Base-by-base conservation (phyloP, 164 flowering plant genomes). In the Kalanchoe fedtschenkoi region DNA sequence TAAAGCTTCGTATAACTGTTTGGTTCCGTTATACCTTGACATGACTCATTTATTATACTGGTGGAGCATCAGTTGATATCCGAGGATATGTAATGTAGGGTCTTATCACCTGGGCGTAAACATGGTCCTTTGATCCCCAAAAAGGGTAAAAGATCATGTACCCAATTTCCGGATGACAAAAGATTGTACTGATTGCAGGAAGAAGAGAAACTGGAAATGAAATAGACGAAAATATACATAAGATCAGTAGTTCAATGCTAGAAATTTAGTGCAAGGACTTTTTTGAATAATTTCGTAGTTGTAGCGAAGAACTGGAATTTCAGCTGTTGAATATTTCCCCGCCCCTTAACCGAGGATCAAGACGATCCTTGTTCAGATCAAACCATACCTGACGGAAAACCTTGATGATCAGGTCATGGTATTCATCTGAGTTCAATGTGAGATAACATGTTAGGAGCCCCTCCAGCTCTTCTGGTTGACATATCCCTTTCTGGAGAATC, bases 361-460 rank as follows among this genome's bases (percentile, higher is more conserved):
- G 67, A 65, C 63, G 26, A 15, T 60, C 47, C 60, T 71, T 68
- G 61, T 73, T 75, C 68, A 89, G 44, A 19, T 83, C 89, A 15
- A 79, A 75, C 93, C 91, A 87, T 26, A 89, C 84, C 77, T 92
- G 79, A 66, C 79, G 65, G 66, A 89, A 92, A 0, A 77, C 93
- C 73, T 82, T 76, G 73, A 92, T 75, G 60, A 92, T 92, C 67
- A 89, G 70, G 33, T 80, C 86, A 75, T 89, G 98, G 64, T 84
- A 80, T 58, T 81, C 83, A 37, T 81, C 87, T 19, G 82, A 75
- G 69, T 92, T 92, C 70, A 89, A 63, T 1, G 85, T 76, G 58
- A 92, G 81, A 71, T 89, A 92, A 59, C 88, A 86, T 43, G 89
- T 89, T 72, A 92, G 73, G 65, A 92, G 91, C 28, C 81, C 85